Percentiles rank a stretch among this genome's conserved stretches.
These are phyloP conservation scores for Lactifluus volemus DNA, from an alignment of 768 basidiomycete species.

Conservation along the genomic window DNA sequence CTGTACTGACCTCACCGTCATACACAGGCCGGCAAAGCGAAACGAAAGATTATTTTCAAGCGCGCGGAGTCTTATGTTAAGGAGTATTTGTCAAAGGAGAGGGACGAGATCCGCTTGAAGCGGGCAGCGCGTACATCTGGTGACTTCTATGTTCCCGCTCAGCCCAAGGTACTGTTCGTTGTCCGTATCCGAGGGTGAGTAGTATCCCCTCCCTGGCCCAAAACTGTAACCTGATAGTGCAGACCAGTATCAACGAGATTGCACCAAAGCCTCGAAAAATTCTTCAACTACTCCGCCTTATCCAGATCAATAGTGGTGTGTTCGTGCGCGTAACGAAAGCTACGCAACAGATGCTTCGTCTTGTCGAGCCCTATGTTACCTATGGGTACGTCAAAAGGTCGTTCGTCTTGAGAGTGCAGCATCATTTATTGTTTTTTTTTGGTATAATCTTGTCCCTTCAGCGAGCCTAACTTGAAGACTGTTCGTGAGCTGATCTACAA, in stretches of 20 bases:
- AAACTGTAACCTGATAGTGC: conserved; percentile 8
- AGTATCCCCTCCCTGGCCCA: conserved; percentile 1
- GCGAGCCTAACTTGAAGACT: conserved; percentile 94
- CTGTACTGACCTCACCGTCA: conserved; percentile 13
- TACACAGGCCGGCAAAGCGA: conserved; percentile 74
- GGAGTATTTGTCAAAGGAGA: conserved; percentile 88
- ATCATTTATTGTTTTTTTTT: neutral
- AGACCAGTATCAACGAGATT: conserved; percentile 92
- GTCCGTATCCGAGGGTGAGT: conserved; percentile 93
- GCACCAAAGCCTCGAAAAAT: conserved; percentile 99
- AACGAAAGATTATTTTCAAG: conserved; percentile 98
- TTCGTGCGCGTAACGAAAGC: conserved; percentile 97
- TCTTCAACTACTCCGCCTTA: conserved; percentile 93
- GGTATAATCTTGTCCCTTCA: conserved; percentile 24
- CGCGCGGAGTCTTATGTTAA: conserved; percentile 97
- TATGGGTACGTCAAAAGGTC: conserved; percentile 69
- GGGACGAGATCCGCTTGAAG: conserved; percentile 93
- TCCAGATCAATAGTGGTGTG: conserved; percentile 99
- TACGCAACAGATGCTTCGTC: conserved; percentile 95
- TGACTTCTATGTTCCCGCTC: conserved; percentile 95
- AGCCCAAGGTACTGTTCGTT: conserved; percentile 97
- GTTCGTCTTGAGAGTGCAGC: neutral
- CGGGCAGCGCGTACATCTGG: conserved; percentile 84
- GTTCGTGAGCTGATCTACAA: conserved; percentile 98
- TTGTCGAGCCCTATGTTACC: conserved; percentile 94